Conservation (phyloP, 2,329 filamentous ascomycete genomes). For the Colletotrichum tamarilloi region DNA sequence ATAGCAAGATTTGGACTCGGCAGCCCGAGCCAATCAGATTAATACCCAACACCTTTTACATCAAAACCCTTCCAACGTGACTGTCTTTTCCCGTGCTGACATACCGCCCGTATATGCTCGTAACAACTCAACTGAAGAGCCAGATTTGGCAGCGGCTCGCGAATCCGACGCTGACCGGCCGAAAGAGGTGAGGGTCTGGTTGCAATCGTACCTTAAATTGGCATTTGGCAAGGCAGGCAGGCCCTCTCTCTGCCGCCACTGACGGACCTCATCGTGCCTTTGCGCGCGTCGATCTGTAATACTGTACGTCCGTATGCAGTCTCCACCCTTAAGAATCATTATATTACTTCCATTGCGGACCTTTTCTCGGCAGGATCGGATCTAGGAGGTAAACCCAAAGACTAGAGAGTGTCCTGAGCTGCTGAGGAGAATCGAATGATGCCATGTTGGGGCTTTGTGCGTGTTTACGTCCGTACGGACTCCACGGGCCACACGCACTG, state of each 20-base stretch:
- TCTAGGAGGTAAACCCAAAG: neutral
- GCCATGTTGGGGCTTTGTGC: neutral
- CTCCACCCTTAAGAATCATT: neutral
- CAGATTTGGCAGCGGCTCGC: no score
- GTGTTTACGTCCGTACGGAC: slow-evolving; percentile 9
- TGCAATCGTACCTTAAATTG: neutral
- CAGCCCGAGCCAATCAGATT: neutral
- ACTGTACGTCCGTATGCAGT: neutral
- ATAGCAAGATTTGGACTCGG: neutral
- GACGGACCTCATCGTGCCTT: neutral
- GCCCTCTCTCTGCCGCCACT: neutral
- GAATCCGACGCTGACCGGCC: neutral
- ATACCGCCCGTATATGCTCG: neutral
- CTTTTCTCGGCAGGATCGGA: neutral
- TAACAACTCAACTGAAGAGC: no score
- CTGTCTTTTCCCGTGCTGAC: neutral
- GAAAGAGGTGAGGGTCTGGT: neutral
- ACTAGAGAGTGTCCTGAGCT: neutral
- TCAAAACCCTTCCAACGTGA: neutral
- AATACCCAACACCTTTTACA: neutral
- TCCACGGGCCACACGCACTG: neutral
- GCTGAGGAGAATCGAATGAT: slow-evolving; percentile 11
- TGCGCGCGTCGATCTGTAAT: neutral
- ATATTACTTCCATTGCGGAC: neutral
- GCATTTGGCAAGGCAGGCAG: neutral